Base-by-base conservation (phyloP, 352 stramenopile genomes). In the Phytophthora fragariae region DNA sequence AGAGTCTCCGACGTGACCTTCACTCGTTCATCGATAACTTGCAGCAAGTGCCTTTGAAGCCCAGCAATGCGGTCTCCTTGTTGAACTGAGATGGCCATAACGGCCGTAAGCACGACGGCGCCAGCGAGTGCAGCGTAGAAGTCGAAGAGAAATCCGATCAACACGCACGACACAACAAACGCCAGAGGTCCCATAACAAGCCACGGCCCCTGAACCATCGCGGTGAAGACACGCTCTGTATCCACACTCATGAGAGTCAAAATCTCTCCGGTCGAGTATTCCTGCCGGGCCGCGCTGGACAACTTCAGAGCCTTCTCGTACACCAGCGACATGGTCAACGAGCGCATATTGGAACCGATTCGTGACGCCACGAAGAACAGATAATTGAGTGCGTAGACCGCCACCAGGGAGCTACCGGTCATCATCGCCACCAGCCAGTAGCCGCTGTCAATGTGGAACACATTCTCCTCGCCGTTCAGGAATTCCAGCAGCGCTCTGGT, bases 1-100 rank as follows among this genome's bases (percentile, higher is more conserved):
- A 27, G 24, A 27, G 24, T 27, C 24, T 98, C 95, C 57, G 94
- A 97, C 27, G 96, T 95, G 49, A 98, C 84, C 67, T 98, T 97
- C 2, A 99, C 90, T 6, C 96, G 84, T 17, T 92, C 78, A 12
- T 82, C 80, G 5, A 97, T 91, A 17, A 82, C 63, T 1, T 49
- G 37, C 1, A 83, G 54, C 6, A 83, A 24, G 4, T 49, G 62
- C 8, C 59, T 66, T 29, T 81, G 79, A 2, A 75, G 39, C 1
- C n/a, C 46, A 7, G 72, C 77, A 33, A 77, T 76, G 9, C 65
- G 60, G 12, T 60, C 24, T 1, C 61, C 69, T 54, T 74, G 62
- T 1, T 57, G 52, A 2, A 68, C 41, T 0, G 70, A 77, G 12
- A 77, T 62, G 5, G 21, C 24, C 59, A 79, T 68, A 1, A 85